phyloP scores from a whole-genome alignment of 2,329 filamentous ascomycete species.

The Colletotrichum sp. region DNA sequence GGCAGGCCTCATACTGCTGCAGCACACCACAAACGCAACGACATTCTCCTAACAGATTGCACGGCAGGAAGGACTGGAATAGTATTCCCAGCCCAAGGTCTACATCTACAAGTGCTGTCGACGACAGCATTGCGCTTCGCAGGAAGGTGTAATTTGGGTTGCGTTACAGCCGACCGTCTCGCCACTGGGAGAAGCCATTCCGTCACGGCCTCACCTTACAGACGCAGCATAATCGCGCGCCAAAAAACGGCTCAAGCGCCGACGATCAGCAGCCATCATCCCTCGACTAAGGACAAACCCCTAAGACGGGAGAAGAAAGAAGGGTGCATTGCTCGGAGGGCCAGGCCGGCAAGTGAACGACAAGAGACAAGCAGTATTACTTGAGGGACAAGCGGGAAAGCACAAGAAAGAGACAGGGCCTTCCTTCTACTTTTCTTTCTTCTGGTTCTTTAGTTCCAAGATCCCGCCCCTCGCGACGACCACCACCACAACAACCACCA shows the following conservation, averaged over 20 bases:
- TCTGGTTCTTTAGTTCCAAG: neutral
- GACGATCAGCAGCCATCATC: conserved; percentile 20
- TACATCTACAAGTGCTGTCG: neutral
- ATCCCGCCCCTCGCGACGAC: neutral
- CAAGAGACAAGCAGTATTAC: neutral
- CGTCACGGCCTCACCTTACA: conserved; percentile 31
- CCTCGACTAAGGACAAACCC: conserved; percentile 16
- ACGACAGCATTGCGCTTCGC: neutral
- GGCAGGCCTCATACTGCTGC: neutral
- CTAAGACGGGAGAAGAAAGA: neutral
- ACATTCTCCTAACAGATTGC: neutral
- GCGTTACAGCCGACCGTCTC: neutral
- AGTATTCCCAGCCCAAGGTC: neutral
- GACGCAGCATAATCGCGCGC: conserved; percentile 52
- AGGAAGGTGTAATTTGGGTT: neutral
- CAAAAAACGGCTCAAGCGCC: conserved; percentile 44
- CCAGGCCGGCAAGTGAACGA: neutral
- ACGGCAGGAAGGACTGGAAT: neutral
- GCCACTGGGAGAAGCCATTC: neutral
- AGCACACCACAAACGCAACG: neutral
- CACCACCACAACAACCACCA: neutral
- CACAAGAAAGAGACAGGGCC: neutral
- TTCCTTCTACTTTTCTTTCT: neutral
- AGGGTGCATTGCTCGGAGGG: neutral
- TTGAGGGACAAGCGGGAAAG: neutral